phyloP scores from a whole-genome alignment of 1,139 yeast species.

The Debaryomyces udenii region DNA sequence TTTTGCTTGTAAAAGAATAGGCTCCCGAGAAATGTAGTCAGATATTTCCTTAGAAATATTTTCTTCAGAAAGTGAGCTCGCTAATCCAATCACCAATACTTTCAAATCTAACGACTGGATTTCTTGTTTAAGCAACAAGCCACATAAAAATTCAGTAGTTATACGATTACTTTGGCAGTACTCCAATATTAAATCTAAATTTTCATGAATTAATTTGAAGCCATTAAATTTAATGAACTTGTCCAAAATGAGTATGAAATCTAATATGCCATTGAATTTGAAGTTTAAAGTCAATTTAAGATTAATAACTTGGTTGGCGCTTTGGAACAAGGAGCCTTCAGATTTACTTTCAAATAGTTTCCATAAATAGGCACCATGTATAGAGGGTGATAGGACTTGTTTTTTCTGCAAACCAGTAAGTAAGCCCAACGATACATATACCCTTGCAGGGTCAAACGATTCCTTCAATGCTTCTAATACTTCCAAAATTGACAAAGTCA shows the following conservation, averaged over 20 bases:
- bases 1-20: slow-evolving; percentile 20
- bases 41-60: background rate
- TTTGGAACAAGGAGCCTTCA: slow-evolving; percentile 63
- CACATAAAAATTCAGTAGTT: slow-evolving; percentile 5
- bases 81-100: slow-evolving; percentile 4
- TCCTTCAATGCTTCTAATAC: slow-evolving; percentile 52
- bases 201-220: slow-evolving; percentile 32
- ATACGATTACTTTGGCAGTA: slow-evolving; percentile 20
- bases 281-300: slow-evolving; percentile 47
- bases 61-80: background rate
- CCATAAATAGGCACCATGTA: slow-evolving; percentile 33
- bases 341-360: slow-evolving; percentile 55
- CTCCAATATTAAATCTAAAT: slow-evolving; percentile 26
- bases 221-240: slow-evolving; percentile 50
- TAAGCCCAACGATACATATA: slow-evolving; percentile 63
- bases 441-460: slow-evolving; percentile 72
- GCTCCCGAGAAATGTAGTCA: background rate
- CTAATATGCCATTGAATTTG: slow-evolving; percentile 19
- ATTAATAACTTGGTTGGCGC: slow-evolving; percentile 52
- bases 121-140: background rate
- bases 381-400: slow-evolving; percentile 31
- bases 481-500: slow-evolving; percentile 38
- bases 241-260: slow-evolving; percentile 36
- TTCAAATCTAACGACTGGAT: background rate
- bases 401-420: slow-evolving; percentile 48